These are phyloP conservation scores for Pythium aristosporum DNA, from an alignment of 352 stramenopile genomes.

Conservation along the genomic window DNA sequence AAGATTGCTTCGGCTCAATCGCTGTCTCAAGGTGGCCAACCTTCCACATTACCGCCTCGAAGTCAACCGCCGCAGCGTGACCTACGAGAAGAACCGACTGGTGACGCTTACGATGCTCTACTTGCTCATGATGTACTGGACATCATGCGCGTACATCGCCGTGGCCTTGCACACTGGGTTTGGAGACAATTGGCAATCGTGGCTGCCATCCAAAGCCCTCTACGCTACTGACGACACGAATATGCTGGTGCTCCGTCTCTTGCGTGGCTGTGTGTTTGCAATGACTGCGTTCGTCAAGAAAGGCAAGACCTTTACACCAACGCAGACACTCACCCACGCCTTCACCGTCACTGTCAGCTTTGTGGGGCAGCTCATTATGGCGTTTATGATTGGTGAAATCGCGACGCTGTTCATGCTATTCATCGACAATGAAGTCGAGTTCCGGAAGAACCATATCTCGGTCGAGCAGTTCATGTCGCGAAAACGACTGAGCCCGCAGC, in stretches of 20 bases:
- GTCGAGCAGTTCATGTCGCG: constrained; percentile 42
- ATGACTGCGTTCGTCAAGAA: constrained; percentile 33
- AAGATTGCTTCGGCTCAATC: constrained; percentile 32
- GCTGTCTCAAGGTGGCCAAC: constrained; percentile 54
- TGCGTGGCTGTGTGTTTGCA: constrained; percentile 31
- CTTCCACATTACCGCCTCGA: constrained; percentile 52
- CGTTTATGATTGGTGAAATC: constrained; percentile 72
- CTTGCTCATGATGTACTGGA: constrained; percentile 58
- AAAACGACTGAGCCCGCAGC: constrained; percentile 16
- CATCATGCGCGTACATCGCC: constrained; percentile 47
- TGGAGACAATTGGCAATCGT: constrained; percentile 48
- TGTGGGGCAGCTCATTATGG: constrained; percentile 59
- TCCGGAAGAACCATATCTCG: constrained; percentile 66
- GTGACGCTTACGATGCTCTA: constrained; percentile 56
- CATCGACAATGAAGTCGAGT: constrained; percentile 38
- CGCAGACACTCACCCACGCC: constrained; percentile 27
- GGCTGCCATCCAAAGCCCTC: constrained; percentile 6
- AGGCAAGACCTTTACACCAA: constrained; percentile 26
- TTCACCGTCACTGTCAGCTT: constrained; percentile 29
- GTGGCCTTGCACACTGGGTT: constrained; percentile 51
- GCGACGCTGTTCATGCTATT: constrained; percentile 45
- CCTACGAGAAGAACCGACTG: constrained; percentile 53
- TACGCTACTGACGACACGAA: constrained; percentile 22
- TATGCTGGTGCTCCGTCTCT: constrained; percentile 53
- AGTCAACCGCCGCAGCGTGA: constrained; percentile 51